Base-by-base conservation (phyloP, 208 protist genomes). In the Endotrypanum monterogeii region DNA sequence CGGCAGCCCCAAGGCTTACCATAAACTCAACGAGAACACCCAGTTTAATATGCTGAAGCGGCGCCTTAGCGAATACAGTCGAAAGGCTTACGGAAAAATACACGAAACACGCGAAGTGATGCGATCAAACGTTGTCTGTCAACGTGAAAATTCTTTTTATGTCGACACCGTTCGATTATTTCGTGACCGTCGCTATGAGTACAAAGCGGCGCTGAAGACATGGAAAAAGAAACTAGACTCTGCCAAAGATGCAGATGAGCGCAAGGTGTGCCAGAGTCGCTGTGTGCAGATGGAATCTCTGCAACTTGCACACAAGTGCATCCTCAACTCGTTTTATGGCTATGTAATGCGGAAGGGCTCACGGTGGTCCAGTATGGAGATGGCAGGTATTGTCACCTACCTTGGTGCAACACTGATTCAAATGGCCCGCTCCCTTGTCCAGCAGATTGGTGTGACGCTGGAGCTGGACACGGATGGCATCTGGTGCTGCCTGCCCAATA, bases 391-490 rank as follows among this genome's bases (percentile, higher is more conserved):
- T 65, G 98, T 99, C 41, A 97, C 93, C 51, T 94, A 99, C 82
- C 98, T 97, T 16, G 99, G 99, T 61, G 98, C 98, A 16, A 94
- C 98, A n/a, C 99, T 99, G 67, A 99, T 99, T 93, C 99, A 98
- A 63, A 92, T 99, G 77, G 97, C 99, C 0, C 82, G 98, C 35
- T 74, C 97, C 32, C 84, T 99, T 16, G 93, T 99, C 8, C 98
- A 99, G 74, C 89, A 98, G 51, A 96, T 99, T 76, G 99, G 99
- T 28, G 87, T 97, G 20, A 98, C 99, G 20, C 96, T 99, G 1
- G 99, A 99, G 86, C 93, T 99, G 0, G 99, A 99, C 86, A 99
- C 99, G 18, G 99, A 99, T 89, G 99, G 99, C 75, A 99, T 99
- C 82, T 99, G 99, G 99, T 99, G 99, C 90, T 97, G 94, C 39